Conservation (phyloP, 176 grass and related monocot species). For the Juncus effusus region DNA sequence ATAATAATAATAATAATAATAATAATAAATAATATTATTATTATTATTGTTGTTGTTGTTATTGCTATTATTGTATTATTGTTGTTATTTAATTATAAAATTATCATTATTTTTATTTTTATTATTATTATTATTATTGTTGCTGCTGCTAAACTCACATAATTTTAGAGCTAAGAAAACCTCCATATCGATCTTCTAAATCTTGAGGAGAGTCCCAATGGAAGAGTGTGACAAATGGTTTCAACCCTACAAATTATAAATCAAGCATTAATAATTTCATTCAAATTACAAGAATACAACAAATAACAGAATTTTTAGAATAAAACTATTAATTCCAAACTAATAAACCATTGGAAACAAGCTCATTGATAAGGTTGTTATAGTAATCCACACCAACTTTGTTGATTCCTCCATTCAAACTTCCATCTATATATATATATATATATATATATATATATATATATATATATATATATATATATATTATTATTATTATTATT, state of each 20-base stretch:
- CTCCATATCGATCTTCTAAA: constrained; percentile 55
- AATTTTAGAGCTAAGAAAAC: constrained; percentile 45
- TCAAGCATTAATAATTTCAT: neutral
- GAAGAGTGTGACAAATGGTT: constrained; percentile 53
- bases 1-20: too few relatives aligned
- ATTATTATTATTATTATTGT: too few relatives aligned
- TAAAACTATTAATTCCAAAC: neutral
- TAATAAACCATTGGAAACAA: constrained; percentile 32
- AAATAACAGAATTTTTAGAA: neutral
- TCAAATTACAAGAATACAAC: neutral
- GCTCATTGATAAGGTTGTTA: constrained; percentile 44
- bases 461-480: too few relatives aligned
- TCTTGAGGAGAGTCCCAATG: constrained; percentile 57
- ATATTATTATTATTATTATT: too few relatives aligned
- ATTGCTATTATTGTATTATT: neutral
- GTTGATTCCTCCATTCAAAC: constrained; percentile 41
- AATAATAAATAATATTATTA: neutral
- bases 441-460: too few relatives aligned
- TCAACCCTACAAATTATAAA: constrained; percentile 29
- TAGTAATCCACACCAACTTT: constrained; percentile 40
- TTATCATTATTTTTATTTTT: neutral
- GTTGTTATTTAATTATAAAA: neutral
- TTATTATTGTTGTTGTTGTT: neutral
- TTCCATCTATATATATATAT: constrained; percentile 31
- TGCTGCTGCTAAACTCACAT: constrained; percentile 24